Conservation (phyloP, 2,329 filamentous ascomycete species). For the Niveomyces coronatus region DNA sequence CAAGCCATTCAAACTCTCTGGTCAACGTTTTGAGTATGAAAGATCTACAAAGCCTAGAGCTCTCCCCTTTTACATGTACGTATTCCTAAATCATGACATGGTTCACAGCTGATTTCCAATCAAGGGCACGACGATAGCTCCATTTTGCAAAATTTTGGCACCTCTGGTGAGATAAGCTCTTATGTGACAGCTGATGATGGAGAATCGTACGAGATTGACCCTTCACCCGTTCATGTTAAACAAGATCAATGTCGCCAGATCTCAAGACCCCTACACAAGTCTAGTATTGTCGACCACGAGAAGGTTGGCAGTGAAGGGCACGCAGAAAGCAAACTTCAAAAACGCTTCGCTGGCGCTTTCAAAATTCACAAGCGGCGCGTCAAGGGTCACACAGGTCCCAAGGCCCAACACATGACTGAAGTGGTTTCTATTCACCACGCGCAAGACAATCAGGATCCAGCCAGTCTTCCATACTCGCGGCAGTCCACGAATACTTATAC, state of each 20-base stretch:
- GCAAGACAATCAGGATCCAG: background rate
- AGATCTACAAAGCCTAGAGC: conserved; percentile 25
- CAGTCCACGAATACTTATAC: conserved; percentile 1
- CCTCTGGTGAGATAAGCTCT: conserved; percentile 17
- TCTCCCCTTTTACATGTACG: conserved; percentile 26
- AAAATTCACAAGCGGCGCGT: background rate
- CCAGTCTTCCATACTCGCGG: background rate
- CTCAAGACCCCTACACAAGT: background rate
- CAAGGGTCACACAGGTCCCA: background rate
- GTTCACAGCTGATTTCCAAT: background rate
- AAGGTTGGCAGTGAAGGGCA: background rate
- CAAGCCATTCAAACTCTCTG: conserved; percentile 17
- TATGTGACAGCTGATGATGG: conserved; percentile 18
- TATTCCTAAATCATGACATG: background rate
- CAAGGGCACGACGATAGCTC: conserved; percentile 17
- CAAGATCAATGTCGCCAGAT: background rate
- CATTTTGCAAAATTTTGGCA: conserved; percentile 11
- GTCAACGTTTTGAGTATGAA: conserved; percentile 20
- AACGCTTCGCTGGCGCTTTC: background rate
- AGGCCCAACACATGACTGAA: background rate
- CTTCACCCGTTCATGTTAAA: background rate
- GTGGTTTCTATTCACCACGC: background rate
- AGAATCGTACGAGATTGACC: background rate
- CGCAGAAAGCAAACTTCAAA: background rate
- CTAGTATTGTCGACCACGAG: background rate